phyloP scores from a whole-genome alignment of 331 rosid genomes.

The Saraca asoca region DNA sequence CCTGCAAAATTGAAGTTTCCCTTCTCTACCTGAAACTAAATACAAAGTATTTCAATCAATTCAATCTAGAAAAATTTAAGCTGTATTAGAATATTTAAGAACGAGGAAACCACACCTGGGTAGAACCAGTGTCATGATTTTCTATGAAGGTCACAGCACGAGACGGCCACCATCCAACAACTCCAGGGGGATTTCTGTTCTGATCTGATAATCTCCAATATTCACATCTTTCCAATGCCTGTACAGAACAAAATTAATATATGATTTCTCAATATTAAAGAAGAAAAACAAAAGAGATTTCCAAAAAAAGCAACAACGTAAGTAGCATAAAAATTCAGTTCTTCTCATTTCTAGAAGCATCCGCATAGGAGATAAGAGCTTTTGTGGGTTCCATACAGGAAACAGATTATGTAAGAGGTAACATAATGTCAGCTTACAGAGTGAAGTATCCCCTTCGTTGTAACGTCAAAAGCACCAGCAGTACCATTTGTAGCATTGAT shows the following conservation, averaged over 20 bases:
- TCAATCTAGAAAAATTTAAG: conserved; percentile 5
- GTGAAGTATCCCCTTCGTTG: conserved; percentile 97
- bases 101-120: conserved; percentile 70
- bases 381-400: no score
- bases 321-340: not conserved
- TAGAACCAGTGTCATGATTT: conserved; percentile 98
- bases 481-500: conserved; percentile 81
- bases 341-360: no score
- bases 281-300: no score
- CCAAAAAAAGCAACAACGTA: not conserved
- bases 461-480: conserved; percentile 95
- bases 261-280: no score
- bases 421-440: conserved; percentile 55
- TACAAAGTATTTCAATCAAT: conserved; percentile 19
- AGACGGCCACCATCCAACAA: conserved; percentile 99
- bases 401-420: no score
- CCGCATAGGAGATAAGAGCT: no score
- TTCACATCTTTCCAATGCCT: conserved; percentile 61
- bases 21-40: not conserved
- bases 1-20: conserved; percentile 15
- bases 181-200: conserved; percentile 75
- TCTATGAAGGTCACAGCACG: conserved; percentile 98
- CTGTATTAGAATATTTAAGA: conserved; percentile 1
- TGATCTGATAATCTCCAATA: conserved; percentile 70
- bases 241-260: not conserved